A percentile compares a stretch with the other conserved stretches of the same genome.
These are phyloP conservation scores for Cladosporium sp. DNA, from an alignment of 2,329 filamentous ascomycete species.

Conservation along the genomic window DNA sequence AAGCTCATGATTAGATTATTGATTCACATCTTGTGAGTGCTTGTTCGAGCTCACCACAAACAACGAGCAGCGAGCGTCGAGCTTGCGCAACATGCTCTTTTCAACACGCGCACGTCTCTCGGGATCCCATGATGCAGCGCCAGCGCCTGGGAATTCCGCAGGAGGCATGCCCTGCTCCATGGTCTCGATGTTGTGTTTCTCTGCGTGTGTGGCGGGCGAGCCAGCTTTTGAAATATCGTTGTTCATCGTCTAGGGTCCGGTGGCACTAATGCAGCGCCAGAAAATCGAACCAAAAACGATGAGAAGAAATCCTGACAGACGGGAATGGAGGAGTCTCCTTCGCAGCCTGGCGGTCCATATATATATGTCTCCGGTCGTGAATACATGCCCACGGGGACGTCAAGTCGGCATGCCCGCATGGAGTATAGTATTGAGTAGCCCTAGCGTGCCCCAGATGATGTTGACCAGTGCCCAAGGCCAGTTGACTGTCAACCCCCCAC, in stretches of 20 bases:
- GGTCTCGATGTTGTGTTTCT: conserved; percentile 5
- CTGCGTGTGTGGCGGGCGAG: conserved; percentile 4
- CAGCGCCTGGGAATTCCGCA: neutral
- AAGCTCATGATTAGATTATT: neutral
- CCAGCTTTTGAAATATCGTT: conserved; percentile 8
- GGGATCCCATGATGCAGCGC: conserved; percentile 7
- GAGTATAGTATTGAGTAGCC: neutral
- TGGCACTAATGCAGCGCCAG: conserved; percentile 8
- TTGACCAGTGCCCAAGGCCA: neutral
- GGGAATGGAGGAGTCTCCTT: neutral
- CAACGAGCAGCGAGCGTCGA: neutral
- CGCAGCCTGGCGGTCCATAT: neutral
- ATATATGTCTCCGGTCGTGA: neutral
- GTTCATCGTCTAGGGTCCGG: neutral
- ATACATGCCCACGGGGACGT: neutral
- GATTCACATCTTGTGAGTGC: neutral
- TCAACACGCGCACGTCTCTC: conserved; percentile 10
- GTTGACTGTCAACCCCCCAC: neutral
- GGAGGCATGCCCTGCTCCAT: conserved; percentile 6
- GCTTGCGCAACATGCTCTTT: conserved; percentile 7
- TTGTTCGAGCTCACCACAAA: neutral
- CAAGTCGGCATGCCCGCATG: conserved; percentile 7
- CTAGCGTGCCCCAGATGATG: neutral
- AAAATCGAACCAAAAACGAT: neutral
- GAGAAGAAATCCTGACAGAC: neutral